Evolutionary conservation across 805 yeast species (phyloP), one percentile per base, ranked within the genome.

Genomic region (Grigorovia transvaalensis): DNA sequence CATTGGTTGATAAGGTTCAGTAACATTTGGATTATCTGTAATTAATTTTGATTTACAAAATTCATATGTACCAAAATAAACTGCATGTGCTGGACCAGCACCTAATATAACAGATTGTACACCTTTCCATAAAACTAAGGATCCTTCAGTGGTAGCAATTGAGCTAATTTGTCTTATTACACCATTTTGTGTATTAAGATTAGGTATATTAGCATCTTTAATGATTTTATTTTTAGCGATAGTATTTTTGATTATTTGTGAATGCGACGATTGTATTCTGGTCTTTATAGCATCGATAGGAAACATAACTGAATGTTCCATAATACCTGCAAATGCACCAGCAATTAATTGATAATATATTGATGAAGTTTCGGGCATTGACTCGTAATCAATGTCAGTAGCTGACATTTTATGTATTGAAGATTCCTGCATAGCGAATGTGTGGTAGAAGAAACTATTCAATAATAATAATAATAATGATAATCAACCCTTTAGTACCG

Each of bases 61-160:
- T 70, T 93, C 99, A 69, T 90, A 93, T 8, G 93, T 95, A 27
- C 90, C 83, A 66, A 90, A 93, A 69, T 93, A 93, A 7, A 93
- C 85, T 2, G 98, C 99, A 71, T 93, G 99, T 4, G 99, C 98
- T 4, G 99, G 99, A 11, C 99, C 99, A 9, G 99, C 98, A 46
- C 99, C 99, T 53, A 91, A 64, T 2, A 90, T 82, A 54, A 93
- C 95, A 0, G 96, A 86, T 29, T 88, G 82, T 17, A 91, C 87
- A 51, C 99, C 99, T 63, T 96, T 77, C 96, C 98, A 93, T 35
- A 93, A 76, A 1, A 96, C 87, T 48, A 79, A 64, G 2, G 95
- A 85, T 1, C 99, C 99, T 68, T 93, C 99, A 13, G 85, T 75
- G 15, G 96, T 78, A 13, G 88, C 75, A 52, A 93, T 89, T 58